Evolutionary conservation across 257 asterid species (phyloP).

Genomic region (Misopates orontium): DNA sequence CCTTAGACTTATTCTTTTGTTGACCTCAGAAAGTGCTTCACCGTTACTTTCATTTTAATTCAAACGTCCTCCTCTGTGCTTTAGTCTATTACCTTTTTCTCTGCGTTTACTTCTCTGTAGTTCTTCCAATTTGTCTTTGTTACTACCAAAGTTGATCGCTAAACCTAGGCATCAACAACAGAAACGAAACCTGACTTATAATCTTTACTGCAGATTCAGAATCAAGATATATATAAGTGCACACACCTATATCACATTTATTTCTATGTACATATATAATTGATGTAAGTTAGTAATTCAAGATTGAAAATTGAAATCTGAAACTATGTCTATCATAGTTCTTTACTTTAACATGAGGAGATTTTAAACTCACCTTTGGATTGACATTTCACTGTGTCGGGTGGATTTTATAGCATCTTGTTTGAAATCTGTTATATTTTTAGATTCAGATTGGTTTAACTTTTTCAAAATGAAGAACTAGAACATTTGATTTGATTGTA

Average conservation of each 20-base stretch:
- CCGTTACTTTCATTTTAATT: no score
- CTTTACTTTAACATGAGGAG: background rate
- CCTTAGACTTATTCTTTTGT: background rate
- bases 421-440: background rate
- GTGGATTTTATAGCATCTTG: background rate
- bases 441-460: no score
- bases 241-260: background rate
- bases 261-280: no score
- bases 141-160: background rate
- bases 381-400: background rate
- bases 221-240: background rate
- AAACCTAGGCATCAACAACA: background rate
- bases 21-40: no score
- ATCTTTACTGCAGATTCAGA: background rate
- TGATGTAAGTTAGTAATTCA: no score
- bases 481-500: no score
- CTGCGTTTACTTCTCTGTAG: no score
- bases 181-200: background rate
- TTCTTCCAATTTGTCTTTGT: background rate
- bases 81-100: background rate
- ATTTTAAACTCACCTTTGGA: no score
- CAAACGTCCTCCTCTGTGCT: background rate
- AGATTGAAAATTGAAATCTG: background rate
- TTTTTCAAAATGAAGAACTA: no score
- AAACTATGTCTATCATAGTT: background rate